phyloP scores from a whole-genome alignment of 2,329 filamentous ascomycete species.

The Furcasterigmium furcatum region DNA sequence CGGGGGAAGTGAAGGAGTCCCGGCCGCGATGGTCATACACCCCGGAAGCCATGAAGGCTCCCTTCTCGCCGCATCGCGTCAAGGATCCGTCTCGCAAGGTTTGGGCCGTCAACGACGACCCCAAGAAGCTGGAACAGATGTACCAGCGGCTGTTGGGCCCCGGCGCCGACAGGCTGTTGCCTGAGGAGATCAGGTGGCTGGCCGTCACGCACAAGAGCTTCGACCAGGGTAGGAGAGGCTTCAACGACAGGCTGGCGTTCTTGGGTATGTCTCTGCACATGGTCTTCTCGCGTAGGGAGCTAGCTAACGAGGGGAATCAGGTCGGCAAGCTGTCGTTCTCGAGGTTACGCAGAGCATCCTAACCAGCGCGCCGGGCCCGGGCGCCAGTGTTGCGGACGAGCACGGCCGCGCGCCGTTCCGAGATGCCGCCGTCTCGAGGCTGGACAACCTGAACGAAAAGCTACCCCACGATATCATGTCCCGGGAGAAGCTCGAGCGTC shows the following conservation, averaged over 20 bases:
- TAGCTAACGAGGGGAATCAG: slow-evolving; percentile 10
- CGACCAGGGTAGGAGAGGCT: slow-evolving; percentile 89
- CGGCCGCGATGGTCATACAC: slow-evolving; percentile 69
- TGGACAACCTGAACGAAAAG: slow-evolving; percentile 65
- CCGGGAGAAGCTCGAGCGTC: slow-evolving; percentile 60
- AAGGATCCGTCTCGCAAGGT: slow-evolving; percentile 48
- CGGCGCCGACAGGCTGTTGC: slow-evolving; percentile 69
- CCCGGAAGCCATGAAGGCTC: slow-evolving; percentile 66
- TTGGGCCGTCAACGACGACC: slow-evolving; percentile 74
- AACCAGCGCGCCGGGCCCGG: slow-evolving; percentile 38
- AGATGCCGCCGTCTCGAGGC: slow-evolving; percentile 67
- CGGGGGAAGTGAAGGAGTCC: slow-evolving; percentile 6
- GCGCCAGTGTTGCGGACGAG: slow-evolving; percentile 34
- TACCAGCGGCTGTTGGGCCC: slow-evolving; percentile 74
- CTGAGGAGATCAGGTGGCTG: slow-evolving; percentile 94
- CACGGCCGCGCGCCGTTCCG: slow-evolving; percentile 62
- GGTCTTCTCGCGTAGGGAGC: background rate
- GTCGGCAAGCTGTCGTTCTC: slow-evolving; percentile 20
- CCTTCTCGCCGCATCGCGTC: slow-evolving; percentile 59
- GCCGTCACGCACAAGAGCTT: slow-evolving; percentile 98
- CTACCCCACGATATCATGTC: slow-evolving; percentile 61
- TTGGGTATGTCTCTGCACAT: slow-evolving; percentile 56
- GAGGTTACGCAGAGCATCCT: slow-evolving; percentile 49
- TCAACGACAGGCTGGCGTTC: slow-evolving; percentile 90
- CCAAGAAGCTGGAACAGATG: slow-evolving; percentile 69